phyloP scores from a whole-genome alignment of 2,329 filamentous ascomycete genomes.

The Madurella mycetomatis region DNA sequence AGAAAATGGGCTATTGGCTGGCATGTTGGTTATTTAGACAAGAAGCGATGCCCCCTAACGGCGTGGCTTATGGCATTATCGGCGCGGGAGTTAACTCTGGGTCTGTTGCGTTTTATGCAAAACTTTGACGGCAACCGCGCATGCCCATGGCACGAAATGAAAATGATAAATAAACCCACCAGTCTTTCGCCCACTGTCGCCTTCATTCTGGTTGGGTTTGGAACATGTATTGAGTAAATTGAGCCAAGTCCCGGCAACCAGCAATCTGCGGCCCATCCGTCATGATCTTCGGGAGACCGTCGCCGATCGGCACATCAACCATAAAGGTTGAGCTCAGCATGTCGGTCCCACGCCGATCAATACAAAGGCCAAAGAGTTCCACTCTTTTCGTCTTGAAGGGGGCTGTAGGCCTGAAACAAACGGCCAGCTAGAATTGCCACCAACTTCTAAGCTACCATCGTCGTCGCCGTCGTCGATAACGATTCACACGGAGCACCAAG shows the following conservation, averaged over 20 bases:
- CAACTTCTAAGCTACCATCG: no score
- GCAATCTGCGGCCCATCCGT: neutral
- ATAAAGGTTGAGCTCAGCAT: no score
- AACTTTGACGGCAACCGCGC: conserved; percentile 9
- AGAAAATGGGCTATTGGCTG: conserved; percentile 20
- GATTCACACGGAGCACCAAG: no score
- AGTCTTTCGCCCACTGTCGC: neutral
- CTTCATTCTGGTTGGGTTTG: neutral
- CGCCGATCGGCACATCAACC: no score
- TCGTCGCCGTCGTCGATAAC: no score
- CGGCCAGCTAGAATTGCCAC: no score
- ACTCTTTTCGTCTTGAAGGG: no score
- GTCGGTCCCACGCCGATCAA: no score
- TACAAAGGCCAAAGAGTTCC: no score
- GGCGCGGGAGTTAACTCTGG: conserved; percentile 8
- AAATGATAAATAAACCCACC: conserved; percentile 6
- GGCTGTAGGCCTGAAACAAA: no score
- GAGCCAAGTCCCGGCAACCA: neutral
- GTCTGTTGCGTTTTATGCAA: conserved; percentile 10
- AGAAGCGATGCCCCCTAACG: neutral
- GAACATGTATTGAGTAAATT: neutral
- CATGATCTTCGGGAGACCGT: no score
- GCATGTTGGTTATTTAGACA: conserved; percentile 21
- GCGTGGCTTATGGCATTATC: conserved; percentile 6
- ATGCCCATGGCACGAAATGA: conserved; percentile 16